Percentiles rank a stretch among this genome's conserved stretches.
These are phyloP conservation scores for Naganishia antarctica DNA, from an alignment of 768 basidiomycete genomes.

Conservation along the genomic window DNA sequence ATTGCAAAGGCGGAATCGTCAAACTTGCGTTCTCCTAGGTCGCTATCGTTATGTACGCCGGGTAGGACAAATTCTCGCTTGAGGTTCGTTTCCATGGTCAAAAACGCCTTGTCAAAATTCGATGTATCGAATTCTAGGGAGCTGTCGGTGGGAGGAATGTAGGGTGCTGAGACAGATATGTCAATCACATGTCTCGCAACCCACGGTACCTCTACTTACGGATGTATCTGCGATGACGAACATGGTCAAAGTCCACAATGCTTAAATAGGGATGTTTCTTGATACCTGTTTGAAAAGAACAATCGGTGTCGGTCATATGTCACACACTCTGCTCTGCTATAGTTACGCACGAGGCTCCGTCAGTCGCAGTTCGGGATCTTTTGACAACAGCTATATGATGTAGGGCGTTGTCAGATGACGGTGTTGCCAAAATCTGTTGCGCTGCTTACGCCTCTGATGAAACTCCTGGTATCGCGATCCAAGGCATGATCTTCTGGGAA, in stretches of 20 bases:
- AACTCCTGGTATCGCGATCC: constrained; percentile 89
- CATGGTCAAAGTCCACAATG: constrained; percentile 27
- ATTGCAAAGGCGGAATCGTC: constrained; percentile 19
- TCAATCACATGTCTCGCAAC: constrained; percentile 50
- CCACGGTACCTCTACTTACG: constrained; percentile 51
- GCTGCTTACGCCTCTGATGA: constrained; percentile 79
- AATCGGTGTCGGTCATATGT: neutral
- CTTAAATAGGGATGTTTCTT: constrained; percentile 93
- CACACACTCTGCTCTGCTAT: neutral
- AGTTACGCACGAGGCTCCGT: constrained; percentile 65
- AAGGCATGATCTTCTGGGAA: constrained; percentile 89
- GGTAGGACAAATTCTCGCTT: constrained; percentile 51
- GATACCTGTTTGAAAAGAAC: constrained; percentile 51
- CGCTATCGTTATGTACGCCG: constrained; percentile 59
- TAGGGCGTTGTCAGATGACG: too few relatives aligned
- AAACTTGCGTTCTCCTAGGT: neutral
- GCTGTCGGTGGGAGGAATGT: constrained; percentile 86
- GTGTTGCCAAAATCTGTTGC: neutral
- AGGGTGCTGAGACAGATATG: constrained; percentile 60
- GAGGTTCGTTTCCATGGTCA: constrained; percentile 89
- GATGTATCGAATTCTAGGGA: constrained; percentile 90
- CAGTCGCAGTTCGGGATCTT: constrained; percentile 83
- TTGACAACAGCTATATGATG: constrained; percentile 71
- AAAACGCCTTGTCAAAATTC: constrained; percentile 95
- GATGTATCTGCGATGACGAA: constrained; percentile 70